A percentile compares a stretch with the other conserved stretches of the same genome.
These are phyloP conservation scores for Ogataea zsoltii DNA, from an alignment of 805 yeast genomes.

Conservation along the genomic window DNA sequence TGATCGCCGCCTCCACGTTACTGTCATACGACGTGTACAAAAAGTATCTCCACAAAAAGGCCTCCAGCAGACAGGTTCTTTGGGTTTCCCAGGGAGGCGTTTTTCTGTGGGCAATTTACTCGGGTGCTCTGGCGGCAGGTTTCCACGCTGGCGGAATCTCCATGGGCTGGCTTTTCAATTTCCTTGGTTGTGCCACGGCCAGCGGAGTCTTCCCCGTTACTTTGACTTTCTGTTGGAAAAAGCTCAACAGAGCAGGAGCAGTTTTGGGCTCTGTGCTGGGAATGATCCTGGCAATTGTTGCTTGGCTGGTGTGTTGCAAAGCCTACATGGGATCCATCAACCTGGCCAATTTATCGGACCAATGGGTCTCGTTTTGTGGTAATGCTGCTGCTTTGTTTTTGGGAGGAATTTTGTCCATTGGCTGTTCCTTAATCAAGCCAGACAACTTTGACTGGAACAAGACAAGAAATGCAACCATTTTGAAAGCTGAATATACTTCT, in stretches of 20 bases:
- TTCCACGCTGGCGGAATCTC: slow-evolving; percentile 49
- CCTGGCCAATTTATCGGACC: slow-evolving; percentile 35
- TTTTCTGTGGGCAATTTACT: slow-evolving; percentile 40
- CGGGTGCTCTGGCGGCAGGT: slow-evolving; percentile 51
- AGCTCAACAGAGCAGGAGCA: slow-evolving; percentile 44
- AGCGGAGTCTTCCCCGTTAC: slow-evolving; percentile 49
- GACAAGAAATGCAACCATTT: slow-evolving; percentile 4
- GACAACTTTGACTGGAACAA: slow-evolving; percentile 39
- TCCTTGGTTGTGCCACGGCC: slow-evolving; percentile 43
- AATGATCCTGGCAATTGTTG: slow-evolving; percentile 44
- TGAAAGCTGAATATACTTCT: neutral
- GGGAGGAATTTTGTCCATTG: slow-evolving; percentile 38
- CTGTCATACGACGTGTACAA: slow-evolving; percentile 49
- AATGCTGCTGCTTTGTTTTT: slow-evolving; percentile 38
- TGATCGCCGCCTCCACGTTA: slow-evolving; percentile 48
- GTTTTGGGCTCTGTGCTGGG: slow-evolving; percentile 44
- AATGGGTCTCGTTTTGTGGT: slow-evolving; percentile 45
- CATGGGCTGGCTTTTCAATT: slow-evolving; percentile 41
- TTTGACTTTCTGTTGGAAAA: slow-evolving; percentile 42
- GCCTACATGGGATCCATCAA: slow-evolving; percentile 37
- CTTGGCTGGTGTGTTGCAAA: slow-evolving; percentile 37
- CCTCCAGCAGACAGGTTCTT: slow-evolving; percentile 44
- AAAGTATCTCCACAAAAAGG: slow-evolving; percentile 46
- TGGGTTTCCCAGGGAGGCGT: slow-evolving; percentile 44
- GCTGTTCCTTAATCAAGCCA: slow-evolving; percentile 32